Base-by-base conservation (phyloP, 1,284 basidiomycete genomes). In the Sporisorium sorghi region DNA sequence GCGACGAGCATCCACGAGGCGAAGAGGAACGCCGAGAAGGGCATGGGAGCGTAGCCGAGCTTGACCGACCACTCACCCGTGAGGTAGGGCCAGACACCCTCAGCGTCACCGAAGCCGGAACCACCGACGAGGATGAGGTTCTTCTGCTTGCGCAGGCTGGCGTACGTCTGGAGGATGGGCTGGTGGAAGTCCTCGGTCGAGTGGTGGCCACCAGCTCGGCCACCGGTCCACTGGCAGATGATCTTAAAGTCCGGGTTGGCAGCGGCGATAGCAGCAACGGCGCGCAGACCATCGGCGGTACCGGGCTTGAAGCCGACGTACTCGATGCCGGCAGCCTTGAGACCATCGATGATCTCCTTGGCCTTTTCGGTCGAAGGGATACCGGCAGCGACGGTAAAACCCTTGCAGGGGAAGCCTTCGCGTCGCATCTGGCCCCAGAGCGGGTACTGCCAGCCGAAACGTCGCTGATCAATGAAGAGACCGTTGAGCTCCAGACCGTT, bases 151-250 rank as follows among this genome's bases (percentile, higher is more conserved):
- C 96, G 92, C 84, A 99, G 97, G 21, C 91, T 87, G 49, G 90
- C 88, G 86, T 99, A 99, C 0, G 95, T 98, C 48, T 90, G 87
- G 46, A 99, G 87, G 78, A 99, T 90, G 0, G 97, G 96, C 85
- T 97, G 93, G 85, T 98, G 95, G 90, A 98, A 95, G 86, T 99
- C 97, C 86, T 99, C 97, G 85, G 91, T 97, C 12, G 93, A 95
- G 87, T 98, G 96, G 82, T 99, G 96, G 67, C 96, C 96, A 79
- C 96, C 96, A n/a, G 96, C 97, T 80, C 96, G 93, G 55, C 96
- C 96, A 83, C 96, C 97, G 51, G 96, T 99, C 96, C 96, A 98
- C 85, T 98, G 96, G 74, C 97, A 87, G 85, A 99, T 94, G 86
- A 99, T 91, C n/a, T 96, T 94, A 89, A 93, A 99, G 86, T 94